phyloP scores from a whole-genome alignment of 2,329 filamentous ascomycete species.

The Claviceps quebecensis region DNA sequence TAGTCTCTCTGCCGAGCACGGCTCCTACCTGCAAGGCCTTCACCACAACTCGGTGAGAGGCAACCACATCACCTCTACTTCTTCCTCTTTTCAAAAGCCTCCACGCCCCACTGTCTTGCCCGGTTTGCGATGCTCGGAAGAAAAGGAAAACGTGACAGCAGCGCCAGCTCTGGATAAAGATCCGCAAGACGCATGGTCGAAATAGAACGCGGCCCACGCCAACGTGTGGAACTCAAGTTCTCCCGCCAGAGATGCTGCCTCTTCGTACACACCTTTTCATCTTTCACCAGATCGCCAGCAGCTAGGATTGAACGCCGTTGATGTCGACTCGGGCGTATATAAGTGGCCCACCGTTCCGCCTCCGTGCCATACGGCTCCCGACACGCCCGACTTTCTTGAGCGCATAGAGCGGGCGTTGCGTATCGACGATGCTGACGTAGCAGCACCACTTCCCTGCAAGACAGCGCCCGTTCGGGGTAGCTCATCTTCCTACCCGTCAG shows the following conservation, averaged over 20 bases:
- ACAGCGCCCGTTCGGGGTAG: constrained; percentile 10
- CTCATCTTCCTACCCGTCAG: constrained; percentile 19
- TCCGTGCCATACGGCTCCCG: constrained; percentile 1
- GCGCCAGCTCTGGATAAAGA: neutral
- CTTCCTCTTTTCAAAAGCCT: neutral
- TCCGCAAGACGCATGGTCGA: constrained; percentile 1
- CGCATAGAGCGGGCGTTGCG: constrained; percentile 9
- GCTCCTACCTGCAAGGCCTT: constrained; percentile 1
- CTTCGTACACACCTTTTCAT: neutral
- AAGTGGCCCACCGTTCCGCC: neutral
- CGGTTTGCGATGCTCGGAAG: neutral
- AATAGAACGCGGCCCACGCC: constrained; percentile 3
- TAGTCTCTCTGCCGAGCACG: neutral
- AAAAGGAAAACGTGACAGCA: constrained; percentile 1
- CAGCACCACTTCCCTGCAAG: neutral
- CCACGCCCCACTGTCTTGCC: neutral
- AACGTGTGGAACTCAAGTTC: neutral
- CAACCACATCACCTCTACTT: neutral
- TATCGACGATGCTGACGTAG: neutral
- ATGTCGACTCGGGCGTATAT: neutral
- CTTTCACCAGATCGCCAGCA: neutral
- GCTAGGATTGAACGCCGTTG: neutral
- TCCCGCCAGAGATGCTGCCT: neutral
- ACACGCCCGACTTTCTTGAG: constrained; percentile 8
- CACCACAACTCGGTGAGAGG: neutral